Conservation (phyloP, 768 basidiomycete species). For the Tricholoma sp. region DNA sequence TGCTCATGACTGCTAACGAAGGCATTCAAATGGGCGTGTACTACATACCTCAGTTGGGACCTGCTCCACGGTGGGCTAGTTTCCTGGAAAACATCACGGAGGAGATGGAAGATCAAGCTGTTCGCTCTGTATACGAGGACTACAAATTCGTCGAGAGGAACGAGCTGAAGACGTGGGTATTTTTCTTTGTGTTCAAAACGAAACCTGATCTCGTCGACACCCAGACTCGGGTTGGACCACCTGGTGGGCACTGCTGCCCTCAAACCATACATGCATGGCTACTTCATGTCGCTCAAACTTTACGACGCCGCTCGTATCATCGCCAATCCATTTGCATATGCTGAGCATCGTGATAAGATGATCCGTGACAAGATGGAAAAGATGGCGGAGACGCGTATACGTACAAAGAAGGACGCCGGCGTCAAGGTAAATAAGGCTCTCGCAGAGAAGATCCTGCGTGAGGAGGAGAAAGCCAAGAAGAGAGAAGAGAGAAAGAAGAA, state of each 20-base stretch:
- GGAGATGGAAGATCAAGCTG: conserved; percentile 90
- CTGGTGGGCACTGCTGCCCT: conserved; percentile 92
- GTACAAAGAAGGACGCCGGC: conserved; percentile 65
- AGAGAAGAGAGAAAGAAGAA: conserved; percentile 51
- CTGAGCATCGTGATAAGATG: conserved; percentile 87
- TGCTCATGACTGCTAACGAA: conserved; percentile 91
- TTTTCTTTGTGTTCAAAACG: not conserved
- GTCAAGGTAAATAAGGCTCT: conserved; percentile 77
- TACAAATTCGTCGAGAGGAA: conserved; percentile 92
- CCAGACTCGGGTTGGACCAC: conserved; percentile 88
- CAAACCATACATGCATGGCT: conserved; percentile 99
- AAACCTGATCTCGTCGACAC: conserved; percentile 6
- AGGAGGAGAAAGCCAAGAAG: conserved; percentile 56
- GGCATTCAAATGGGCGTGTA: conserved; percentile 94
- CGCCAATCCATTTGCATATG: conserved; percentile 93
- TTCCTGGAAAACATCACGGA: conserved; percentile 99
- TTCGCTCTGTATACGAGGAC: conserved; percentile 83
- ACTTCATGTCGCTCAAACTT: conserved; percentile 92
- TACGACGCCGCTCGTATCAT: conserved; percentile 95
- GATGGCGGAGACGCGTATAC: conserved; percentile 89
- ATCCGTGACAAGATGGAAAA: conserved; percentile 89
- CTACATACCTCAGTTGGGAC: conserved; percentile 94
- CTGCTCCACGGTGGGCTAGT: conserved; percentile 93
- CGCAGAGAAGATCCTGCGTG: conserved; percentile 75
- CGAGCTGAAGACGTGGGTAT: conserved; percentile 77